Evolutionary conservation across 2,329 filamentous ascomycete genomes (phyloP), one percentile per base, ranked within the genome.

Genomic region (Penicillium nordicum): DNA sequence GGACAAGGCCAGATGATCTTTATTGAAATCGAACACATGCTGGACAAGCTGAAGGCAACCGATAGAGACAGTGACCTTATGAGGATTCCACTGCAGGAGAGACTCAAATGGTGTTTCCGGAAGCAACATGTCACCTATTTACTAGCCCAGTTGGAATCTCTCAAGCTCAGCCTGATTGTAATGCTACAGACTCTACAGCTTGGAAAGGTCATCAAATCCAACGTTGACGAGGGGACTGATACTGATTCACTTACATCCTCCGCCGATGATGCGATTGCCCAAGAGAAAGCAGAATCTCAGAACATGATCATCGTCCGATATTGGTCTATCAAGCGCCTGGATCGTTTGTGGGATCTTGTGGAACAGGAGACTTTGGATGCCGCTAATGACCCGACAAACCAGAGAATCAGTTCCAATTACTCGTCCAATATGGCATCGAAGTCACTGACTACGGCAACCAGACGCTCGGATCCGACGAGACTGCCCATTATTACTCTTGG

Each of bases 291-390:
- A 2, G 75, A 77, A 53, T 69, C 69, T 4, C 74, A 78, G 57
- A 78, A 76, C 49, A 74, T 76, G 66, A 66, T 77, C n/a, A 72
- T 78, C 40, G 68, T 76, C n/a, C 67, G 74, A 40, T 75, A 76
- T 56, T 76, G 73, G 71, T 71, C 75, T 7, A 62, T 70, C 50
- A 74, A 69, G 44, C 68, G 68, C n/a, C 63, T 76, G 18, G 70
- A 74, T 52, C 59, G 67, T 6, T 57, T 78, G 18, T 75, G 73
- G 60, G 67, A 73, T 48, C 55, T 69, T 29, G 74, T 74, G 14
- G 64, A 69, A 41, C 65, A 69, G 40, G 75, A 77, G 56, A 69
- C 68, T 14, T 43, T 61, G 8, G 67, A 72, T 27, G 61, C 63
- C 12, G 66, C 68, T 6, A 62, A 54, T 6, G 55, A 64, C 14